phyloP scores from a whole-genome alignment of 2,329 filamentous ascomycete species.

The Zalaria sp. region DNA sequence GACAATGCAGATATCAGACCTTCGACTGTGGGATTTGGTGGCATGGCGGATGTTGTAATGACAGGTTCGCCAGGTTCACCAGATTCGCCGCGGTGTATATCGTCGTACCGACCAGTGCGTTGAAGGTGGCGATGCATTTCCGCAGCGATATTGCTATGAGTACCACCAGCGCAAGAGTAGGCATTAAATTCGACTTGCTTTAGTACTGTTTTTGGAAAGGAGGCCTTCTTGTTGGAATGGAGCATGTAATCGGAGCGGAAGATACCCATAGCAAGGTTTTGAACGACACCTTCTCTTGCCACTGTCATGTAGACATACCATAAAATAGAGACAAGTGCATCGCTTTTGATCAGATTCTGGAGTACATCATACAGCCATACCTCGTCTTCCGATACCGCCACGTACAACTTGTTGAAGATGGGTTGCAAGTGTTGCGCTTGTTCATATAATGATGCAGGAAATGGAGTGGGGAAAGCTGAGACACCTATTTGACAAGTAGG shows the following conservation, averaged over 20 bases:
- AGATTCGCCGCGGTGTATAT: no score
- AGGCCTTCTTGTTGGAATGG: conserved; percentile 9
- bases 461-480: conserved; percentile 21
- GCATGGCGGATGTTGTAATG: neutral
- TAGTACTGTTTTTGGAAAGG: conserved; percentile 9
- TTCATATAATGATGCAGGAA: conserved; percentile 19
- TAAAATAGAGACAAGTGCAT: conserved; percentile 21
- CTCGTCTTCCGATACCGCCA: conserved; percentile 34
- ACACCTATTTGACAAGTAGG: conserved; percentile 19
- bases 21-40: neutral
- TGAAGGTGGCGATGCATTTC: conserved; percentile 25
- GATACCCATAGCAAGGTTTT: conserved; percentile 22
- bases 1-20: conserved; percentile 12
- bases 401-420: conserved; percentile 40
- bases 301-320: conserved; percentile 23
- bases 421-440: conserved; percentile 43
- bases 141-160: conserved; percentile 24
- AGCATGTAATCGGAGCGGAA: conserved; percentile 34
- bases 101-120: no score
- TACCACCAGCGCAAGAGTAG: conserved; percentile 26
- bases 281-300: conserved; percentile 15
- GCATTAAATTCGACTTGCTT: conserved; percentile 35
- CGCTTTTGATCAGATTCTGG: conserved; percentile 17
- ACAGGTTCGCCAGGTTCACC: neutral
- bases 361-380: conserved; percentile 22